A percentile compares a stretch with the other conserved stretches of the same genome.
Conservation (phyloP, 768 basidiomycete species). For the Phlegmacium glaucopus region DNA sequence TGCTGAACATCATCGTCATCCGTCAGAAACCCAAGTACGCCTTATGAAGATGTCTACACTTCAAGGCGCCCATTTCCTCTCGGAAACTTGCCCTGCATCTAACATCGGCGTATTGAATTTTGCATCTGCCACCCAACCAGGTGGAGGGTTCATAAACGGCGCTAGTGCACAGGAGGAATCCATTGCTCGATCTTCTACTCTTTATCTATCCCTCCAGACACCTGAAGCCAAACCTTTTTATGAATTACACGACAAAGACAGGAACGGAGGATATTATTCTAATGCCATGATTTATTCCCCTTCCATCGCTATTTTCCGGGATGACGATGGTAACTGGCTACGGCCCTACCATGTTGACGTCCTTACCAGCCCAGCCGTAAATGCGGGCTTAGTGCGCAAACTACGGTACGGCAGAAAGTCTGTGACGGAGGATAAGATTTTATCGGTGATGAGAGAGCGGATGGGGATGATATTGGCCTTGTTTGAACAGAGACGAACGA, state of each 20-base stretch:
- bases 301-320: conserved; percentile 3
- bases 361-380: conserved; percentile 15
- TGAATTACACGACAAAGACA: conserved; percentile 43
- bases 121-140: conserved; percentile 68
- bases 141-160: conserved; percentile 68
- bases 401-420: background rate
- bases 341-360: conserved; percentile 13
- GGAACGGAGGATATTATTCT: conserved; percentile 5
- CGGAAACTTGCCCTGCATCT: background rate
- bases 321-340: conserved; percentile 14
- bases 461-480: conserved; percentile 1
- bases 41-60: background rate
- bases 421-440: conserved; percentile 1
- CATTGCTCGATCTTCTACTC: conserved; percentile 68
- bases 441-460: background rate
- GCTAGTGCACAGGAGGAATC: conserved; percentile 67
- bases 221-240: conserved; percentile 56
- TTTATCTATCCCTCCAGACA: conserved; percentile 62
- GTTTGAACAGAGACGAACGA: background rate
- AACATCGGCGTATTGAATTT: conserved; percentile 60
- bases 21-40: too few relatives aligned
- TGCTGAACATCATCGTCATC: too few relatives aligned
- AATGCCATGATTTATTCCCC: conserved; percentile 11
- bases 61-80: background rate
- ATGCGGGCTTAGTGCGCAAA: conserved; percentile 12